phyloP scores from a whole-genome alignment of 2,329 filamentous ascomycete genomes.

The Colletotrichum tofieldiae region DNA sequence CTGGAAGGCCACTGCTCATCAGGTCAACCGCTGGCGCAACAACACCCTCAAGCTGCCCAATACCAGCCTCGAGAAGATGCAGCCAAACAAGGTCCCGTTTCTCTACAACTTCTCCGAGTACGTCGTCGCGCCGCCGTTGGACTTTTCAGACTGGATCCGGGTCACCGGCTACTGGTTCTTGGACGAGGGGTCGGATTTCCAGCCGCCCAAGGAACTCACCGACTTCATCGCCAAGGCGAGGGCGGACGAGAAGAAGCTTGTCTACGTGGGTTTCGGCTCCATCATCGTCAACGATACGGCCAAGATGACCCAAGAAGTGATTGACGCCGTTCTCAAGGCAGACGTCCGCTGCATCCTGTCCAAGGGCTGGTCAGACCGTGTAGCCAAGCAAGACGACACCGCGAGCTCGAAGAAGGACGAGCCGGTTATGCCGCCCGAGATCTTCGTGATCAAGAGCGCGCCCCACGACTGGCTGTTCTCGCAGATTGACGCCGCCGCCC shows the following conservation, averaged over 20 bases:
- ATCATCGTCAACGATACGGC: constrained; percentile 93
- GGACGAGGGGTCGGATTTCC: constrained; percentile 79
- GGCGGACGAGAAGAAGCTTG: constrained; percentile 87
- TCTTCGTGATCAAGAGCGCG: constrained; percentile 89
- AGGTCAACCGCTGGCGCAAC: constrained; percentile 94
- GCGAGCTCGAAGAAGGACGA: constrained; percentile 68
- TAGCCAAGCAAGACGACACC: constrained; percentile 53
- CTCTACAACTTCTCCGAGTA: constrained; percentile 96
- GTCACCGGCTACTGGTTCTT: constrained; percentile 99
- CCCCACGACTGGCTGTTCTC: constrained; percentile 98
- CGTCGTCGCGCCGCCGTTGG: constrained; percentile 93
- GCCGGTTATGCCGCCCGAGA: constrained; percentile 81
- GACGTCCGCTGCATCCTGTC: constrained; percentile 95
- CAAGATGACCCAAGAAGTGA: constrained; percentile 91
- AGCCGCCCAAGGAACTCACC: constrained; percentile 81
- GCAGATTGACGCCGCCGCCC: constrained; percentile 93
- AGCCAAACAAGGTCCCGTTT: constrained; percentile 98
- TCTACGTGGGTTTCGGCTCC: constrained; percentile 97
- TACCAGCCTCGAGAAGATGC: constrained; percentile 91
- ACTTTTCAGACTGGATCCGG: constrained; percentile 98
- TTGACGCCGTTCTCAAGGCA: constrained; percentile 90
- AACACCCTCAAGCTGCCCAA: constrained; percentile 83
- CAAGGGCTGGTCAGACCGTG: constrained; percentile 95
- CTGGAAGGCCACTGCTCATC: constrained; percentile 92
- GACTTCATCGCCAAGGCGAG: constrained; percentile 90